Percentiles rank a stretch among this genome's conserved stretches.
Conservation (phyloP, 139 green algal genomes). For the Closterium sp. region DNA sequence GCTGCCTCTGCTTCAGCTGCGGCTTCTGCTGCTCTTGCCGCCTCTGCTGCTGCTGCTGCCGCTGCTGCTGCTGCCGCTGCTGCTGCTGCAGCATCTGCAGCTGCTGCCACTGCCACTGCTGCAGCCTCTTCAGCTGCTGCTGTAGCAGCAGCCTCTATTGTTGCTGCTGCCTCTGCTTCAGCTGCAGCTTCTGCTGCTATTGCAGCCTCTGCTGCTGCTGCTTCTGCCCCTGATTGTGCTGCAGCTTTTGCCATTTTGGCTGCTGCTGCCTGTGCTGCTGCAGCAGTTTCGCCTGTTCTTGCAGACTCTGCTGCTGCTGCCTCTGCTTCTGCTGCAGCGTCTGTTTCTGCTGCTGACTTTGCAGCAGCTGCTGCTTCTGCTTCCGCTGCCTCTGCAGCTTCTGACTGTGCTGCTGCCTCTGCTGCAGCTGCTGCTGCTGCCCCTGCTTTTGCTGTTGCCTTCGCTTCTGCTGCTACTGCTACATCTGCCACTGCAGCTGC, state of each 20-base stretch:
- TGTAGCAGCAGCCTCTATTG: too few species aligned
- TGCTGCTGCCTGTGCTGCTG: background rate
- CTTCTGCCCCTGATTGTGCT: too few species aligned
- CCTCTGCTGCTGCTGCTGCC: background rate
- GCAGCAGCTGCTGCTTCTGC: too few species aligned
- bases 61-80: background rate
- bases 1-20: background rate
- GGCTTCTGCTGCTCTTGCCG: background rate
- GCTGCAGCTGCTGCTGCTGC: background rate
- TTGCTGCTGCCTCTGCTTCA: background rate
- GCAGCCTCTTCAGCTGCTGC: background rate
- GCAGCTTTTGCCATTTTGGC: too few species aligned
- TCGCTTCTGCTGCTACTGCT: background rate
- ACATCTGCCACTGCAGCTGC: too few species aligned
- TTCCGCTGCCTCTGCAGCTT: background rate
- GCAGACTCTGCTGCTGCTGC: too few species aligned
- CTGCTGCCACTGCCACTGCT: background rate
- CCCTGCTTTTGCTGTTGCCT: background rate
- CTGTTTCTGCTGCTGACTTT: too few species aligned
- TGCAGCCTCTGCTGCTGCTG: background rate
- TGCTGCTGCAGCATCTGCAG: background rate
- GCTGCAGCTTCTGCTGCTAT: background rate
- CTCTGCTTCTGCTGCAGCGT: too few species aligned
- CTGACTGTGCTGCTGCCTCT: background rate
- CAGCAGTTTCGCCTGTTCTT: background rate